Evolutionary conservation across 805 yeast genomes (phyloP).

Genomic region (Cyberlindnera mrakii): DNA sequence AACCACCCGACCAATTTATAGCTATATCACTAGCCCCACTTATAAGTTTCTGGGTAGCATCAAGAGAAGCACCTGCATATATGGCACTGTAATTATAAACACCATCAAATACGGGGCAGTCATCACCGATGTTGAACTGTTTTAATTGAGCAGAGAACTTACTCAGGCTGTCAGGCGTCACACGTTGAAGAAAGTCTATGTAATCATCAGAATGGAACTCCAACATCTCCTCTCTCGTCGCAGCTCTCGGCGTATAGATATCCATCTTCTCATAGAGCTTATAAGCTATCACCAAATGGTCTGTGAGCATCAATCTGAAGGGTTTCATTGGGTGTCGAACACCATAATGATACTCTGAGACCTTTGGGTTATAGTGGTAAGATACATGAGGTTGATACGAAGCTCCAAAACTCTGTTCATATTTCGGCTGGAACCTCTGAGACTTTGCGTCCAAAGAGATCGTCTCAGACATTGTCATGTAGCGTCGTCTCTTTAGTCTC

Average conservation of each 20-base stretch:
- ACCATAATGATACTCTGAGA: conserved; percentile 81
- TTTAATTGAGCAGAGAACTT: conserved; percentile 51
- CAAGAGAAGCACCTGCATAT: conserved; percentile 91
- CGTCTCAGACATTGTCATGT: conserved; percentile 23
- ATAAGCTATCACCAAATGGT: conserved; percentile 80
- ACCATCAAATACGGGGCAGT: conserved; percentile 88
- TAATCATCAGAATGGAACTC: conserved; percentile 89
- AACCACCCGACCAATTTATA: conserved; percentile 93
- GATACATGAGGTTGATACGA: conserved; percentile 59
- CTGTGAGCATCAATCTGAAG: conserved; percentile 86
- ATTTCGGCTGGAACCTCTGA: conserved; percentile 36
- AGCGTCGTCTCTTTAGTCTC: neutral
- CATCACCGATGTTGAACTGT: conserved; percentile 94
- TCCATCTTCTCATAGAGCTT: conserved; percentile 89
- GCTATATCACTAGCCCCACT: conserved; percentile 90
- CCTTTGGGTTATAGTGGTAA: conserved; percentile 82
- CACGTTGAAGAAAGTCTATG: conserved; percentile 83
- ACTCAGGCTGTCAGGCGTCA: conserved; percentile 82
- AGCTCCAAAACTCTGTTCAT: conserved; percentile 32
- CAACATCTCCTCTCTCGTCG: conserved; percentile 71
- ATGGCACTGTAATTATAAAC: conserved; percentile 84
- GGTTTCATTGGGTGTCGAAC: conserved; percentile 99
- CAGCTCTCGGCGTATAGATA: conserved; percentile 74
- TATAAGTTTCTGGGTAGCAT: conserved; percentile 81
- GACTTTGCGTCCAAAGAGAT: conserved; percentile 37